phyloP scores from a whole-genome alignment of 306 rosid species.

The Cicer yamashitae region DNA sequence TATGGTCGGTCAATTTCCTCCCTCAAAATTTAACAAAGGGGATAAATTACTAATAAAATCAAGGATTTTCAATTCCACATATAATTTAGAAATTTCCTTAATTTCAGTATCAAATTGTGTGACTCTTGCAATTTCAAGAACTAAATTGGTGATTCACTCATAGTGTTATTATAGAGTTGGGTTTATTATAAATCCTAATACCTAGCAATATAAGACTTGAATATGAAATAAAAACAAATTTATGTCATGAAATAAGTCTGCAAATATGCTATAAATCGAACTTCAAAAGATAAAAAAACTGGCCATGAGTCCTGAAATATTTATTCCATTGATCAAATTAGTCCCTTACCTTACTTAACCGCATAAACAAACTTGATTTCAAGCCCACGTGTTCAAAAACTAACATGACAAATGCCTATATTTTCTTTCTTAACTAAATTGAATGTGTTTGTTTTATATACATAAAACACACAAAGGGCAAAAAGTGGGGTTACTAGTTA shows the following conservation, averaged over 20 bases:
- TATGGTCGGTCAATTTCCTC: neutral
- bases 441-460: neutral
- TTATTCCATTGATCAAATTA: neutral
- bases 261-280: neutral
- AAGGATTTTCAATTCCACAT: neutral
- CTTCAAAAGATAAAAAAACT: neutral
- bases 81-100: neutral
- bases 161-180: neutral
- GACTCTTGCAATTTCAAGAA: neutral
- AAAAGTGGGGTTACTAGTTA: neutral
- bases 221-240: neutral
- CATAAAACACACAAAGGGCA: conserved; percentile 12
- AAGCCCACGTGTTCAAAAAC: neutral
- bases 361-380: neutral
- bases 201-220: neutral
- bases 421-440: neutral
- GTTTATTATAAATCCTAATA: conserved; percentile 6
- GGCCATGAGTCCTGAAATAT: neutral
- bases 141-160: neutral
- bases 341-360: neutral
- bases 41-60: neutral
- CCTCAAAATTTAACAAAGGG: neutral
- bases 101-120: neutral
- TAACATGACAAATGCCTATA: neutral
- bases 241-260: conserved; percentile 2